These are phyloP conservation scores for Amaranthus hypochondriacus DNA, from an alignment of 148 eudicot genomes.

Conservation along the genomic window DNA sequence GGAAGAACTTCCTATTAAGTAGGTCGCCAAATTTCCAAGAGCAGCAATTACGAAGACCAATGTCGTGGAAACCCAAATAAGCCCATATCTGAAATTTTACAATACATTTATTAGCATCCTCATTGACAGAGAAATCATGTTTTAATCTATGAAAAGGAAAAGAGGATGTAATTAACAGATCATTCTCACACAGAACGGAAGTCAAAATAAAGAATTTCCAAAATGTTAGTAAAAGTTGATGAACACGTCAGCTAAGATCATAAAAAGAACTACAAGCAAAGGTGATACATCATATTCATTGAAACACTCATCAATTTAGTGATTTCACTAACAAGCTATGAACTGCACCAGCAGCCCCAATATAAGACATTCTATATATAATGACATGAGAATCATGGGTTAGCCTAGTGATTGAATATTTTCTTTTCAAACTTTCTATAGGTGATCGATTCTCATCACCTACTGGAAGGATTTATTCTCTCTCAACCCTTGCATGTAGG, in stretches of 20 bases:
- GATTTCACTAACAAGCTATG: neutral
- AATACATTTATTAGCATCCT: constrained; percentile 3
- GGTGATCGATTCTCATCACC: no score
- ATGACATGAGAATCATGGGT: no score
- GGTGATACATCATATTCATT: neutral
- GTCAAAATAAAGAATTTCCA: neutral
- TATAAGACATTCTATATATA: neutral
- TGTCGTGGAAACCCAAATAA: constrained; percentile 87
- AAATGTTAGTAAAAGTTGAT: neutral
- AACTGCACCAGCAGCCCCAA: neutral
- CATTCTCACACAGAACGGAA: neutral
- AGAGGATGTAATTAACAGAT: neutral
- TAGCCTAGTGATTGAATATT: no score
- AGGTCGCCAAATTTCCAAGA: constrained; percentile 81
- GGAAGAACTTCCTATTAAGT: constrained; percentile 57
- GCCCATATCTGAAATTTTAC: constrained; percentile 68
- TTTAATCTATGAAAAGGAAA: neutral
- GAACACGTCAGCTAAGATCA: neutral
- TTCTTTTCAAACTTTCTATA: no score
- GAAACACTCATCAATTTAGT: neutral
- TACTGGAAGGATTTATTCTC: no score
- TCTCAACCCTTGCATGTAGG: no score
- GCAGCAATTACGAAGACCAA: constrained; percentile 75
- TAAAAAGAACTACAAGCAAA: neutral
- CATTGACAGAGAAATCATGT: neutral